phyloP scores from a whole-genome alignment of 2,329 filamentous ascomycete genomes.

The Alternaria sp. region DNA sequence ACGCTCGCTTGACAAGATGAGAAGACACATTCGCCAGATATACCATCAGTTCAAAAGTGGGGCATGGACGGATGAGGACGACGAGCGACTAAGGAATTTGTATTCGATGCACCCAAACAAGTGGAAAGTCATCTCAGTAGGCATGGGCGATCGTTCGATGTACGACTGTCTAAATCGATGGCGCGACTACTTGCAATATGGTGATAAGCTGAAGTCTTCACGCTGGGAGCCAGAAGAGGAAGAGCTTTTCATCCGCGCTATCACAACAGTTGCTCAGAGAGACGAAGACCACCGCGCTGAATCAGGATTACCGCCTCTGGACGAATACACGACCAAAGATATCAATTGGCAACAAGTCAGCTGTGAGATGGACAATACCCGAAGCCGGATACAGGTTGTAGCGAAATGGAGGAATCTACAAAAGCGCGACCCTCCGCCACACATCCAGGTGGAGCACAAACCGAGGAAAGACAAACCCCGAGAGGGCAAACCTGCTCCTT shows the following conservation, averaged over 20 bases:
- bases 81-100: conserved; percentile 61
- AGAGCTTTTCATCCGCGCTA: conserved; percentile 59
- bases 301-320: conserved; percentile 31
- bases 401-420: conserved; percentile 67
- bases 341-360: conserved; percentile 74
- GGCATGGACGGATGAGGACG: conserved; percentile 68
- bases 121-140: conserved; percentile 69
- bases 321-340: conserved; percentile 59
- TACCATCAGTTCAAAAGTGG: conserved; percentile 72
- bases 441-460: conserved; percentile 26
- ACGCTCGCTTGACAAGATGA: conserved; percentile 47
- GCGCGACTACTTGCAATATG: conserved; percentile 71
- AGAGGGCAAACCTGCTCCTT: neutral
- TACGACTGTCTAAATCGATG: conserved; percentile 75
- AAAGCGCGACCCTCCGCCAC: conserved; percentile 18
- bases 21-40: conserved; percentile 63
- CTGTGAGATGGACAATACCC: conserved; percentile 66
- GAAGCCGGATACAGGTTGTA: conserved; percentile 72
- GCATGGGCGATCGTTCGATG: conserved; percentile 68
- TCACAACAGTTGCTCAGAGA: conserved; percentile 63
- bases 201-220: conserved; percentile 61
- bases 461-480: neutral
- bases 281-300: conserved; percentile 46
- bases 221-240: conserved; percentile 71
- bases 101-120: conserved; percentile 61